Base-by-base conservation (phyloP, 2,329 filamentous ascomycete genomes). In the Mollisiaceae sp. region DNA sequence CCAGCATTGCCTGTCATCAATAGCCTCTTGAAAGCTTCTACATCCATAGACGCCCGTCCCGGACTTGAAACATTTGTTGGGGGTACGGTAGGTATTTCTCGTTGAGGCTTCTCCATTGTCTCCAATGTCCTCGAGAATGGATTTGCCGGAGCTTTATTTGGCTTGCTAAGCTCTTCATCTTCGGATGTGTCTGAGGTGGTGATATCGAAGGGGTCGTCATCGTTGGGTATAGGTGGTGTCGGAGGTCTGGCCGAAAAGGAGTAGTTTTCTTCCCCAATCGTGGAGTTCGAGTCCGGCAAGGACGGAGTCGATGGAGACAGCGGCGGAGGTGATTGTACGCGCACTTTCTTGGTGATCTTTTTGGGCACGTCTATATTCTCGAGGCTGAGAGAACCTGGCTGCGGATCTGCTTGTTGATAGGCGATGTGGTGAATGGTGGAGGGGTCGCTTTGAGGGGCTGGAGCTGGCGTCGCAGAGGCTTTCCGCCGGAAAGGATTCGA, bases 21-120 rank as follows among this genome's bases (percentile, higher is more conserved):
- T 67, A 95, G 79, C 65, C 89, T 85, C 74, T 89, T 89, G 79
- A 95, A 95, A 8, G 91, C 88, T 74, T 92, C 88, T 0, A 94
- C 92, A 74, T 95, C 91, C 68, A 94, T 78, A 0, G 86, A 83
- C 20, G 78, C 72, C 70, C 77, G 62, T 70, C 76, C 72, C 24
- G 79, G 75, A 39, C 71, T 75, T 24, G 71, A 56, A n/a, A 63
- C 45, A 61, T 59, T 68, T 58, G 68, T 60, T 64, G 70, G 55
- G n/a, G 60, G 8, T 56, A 45, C 47, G n/a, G 35, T 62, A 59
- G 63, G 56, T 54, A 55, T 59, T 50, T 70, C 72, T 64, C 70
- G 56, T 27, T 66, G 70, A 4, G 74, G 71, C 32, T 75, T 76
- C 65, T 86, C 84, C 60, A 85, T 71, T 59, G 86, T 84, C 52